phyloP scores from a whole-genome alignment of 2,329 filamentous ascomycete genomes.

The Fusarium denticulatum region DNA sequence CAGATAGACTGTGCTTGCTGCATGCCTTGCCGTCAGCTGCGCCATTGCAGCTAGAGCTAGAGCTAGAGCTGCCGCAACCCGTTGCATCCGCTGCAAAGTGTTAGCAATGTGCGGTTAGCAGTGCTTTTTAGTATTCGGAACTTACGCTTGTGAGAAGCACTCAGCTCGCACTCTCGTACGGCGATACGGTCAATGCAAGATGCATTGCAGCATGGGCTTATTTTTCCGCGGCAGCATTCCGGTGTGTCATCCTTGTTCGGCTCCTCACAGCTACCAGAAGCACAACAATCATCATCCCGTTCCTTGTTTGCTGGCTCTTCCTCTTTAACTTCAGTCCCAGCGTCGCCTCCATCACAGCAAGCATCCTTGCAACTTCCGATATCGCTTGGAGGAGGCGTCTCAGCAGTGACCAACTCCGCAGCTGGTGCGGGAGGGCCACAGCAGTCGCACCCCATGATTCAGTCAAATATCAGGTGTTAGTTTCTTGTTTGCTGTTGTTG shows the following conservation, averaged over 20 bases:
- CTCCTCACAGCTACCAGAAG: neutral
- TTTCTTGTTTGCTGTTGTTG: neutral
- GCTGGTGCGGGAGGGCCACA: conserved; percentile 16
- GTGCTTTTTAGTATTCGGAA: neutral
- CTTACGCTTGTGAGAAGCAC: conserved; percentile 1
- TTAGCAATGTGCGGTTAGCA: neutral
- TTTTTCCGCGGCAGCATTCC: conserved; percentile 56
- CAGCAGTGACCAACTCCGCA: neutral
- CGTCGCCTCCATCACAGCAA: conserved; percentile 6
- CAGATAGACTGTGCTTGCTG: conserved; percentile 48
- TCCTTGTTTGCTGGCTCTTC: neutral
- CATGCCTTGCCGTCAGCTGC: conserved; percentile 48
- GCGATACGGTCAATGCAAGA: conserved; percentile 57
- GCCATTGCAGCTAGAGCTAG: conserved; percentile 20
- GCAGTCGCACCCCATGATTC: conserved; percentile 29
- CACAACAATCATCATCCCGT: neutral
- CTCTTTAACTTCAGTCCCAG: neutral
- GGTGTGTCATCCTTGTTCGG: conserved; percentile 2
- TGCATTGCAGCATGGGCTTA: conserved; percentile 53
- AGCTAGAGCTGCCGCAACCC: neutral
- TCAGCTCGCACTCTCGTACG: conserved; percentile 51
- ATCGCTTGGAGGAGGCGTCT: neutral
- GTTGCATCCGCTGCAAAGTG: neutral
- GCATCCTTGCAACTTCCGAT: conserved; percentile 5
- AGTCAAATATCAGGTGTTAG: neutral